Base-by-base conservation (phyloP, 2,329 filamentous ascomycete genomes). In the Sodiomyces alkalinus region DNA sequence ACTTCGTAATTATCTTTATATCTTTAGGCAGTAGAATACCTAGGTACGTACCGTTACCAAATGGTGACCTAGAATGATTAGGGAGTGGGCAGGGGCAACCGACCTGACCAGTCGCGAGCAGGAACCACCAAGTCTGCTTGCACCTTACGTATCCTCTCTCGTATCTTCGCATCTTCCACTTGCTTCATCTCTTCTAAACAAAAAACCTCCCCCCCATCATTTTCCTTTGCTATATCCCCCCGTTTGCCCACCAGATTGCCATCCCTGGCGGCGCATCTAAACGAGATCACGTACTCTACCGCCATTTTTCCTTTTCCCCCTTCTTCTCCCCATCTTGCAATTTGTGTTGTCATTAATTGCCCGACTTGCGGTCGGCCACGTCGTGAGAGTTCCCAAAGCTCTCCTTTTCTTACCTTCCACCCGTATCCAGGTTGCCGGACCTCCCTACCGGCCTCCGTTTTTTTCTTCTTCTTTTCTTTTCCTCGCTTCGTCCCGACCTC, bases 191-290 rank as follows among this genome's bases (percentile, higher is more conserved):
- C 23, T 10, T 11, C 23, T 11, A 14, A 25, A 25, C 16, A 14
- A 25, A 25, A 25, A 17, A 14, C 15, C 23, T 25, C n/a, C 22
- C 22, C n/a, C 28, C 22, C 22, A 30, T 26, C 36, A 36, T 29
- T n/a, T 17, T 14, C 21, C 27, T 17, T 17, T 21, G 27, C 17
- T n/a, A n/a, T n/a, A 17, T 21, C 10, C 16, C 21, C n/a, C 21
- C 24, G 27, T 28, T 38, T 38, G 36, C 36, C 36, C 34, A 34
- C 32, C 34, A 38, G 31, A 34, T 36, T 34, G 34, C 19, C 36
- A 38, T 36, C 36, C 23, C 36, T 38, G 36, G 24, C 30, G 34
- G 34, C 31, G 36, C 34, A 37, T 34, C 31, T 17, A 27, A 26
- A 22, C 28, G 26, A 29, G 27, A 28, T 17, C 25, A 25, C 27